Base-by-base conservation (phyloP, 140 eudicot genomes). In the Senecio squalidus region DNA sequence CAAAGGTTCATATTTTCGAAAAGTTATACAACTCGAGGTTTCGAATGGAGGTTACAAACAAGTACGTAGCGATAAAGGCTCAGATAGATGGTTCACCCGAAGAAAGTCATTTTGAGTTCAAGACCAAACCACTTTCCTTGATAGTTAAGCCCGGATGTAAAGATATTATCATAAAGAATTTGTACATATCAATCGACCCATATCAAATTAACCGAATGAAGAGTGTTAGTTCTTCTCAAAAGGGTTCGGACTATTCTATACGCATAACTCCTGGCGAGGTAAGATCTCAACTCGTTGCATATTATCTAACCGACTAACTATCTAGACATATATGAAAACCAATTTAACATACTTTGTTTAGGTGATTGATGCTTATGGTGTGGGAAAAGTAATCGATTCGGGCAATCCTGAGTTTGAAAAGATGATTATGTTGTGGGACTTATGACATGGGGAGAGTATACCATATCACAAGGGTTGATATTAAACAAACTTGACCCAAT, bases 181-280 rank as follows among this genome's bases (percentile, higher is more conserved):
- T 89, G 5, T 83, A 82, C 23, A 62, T 89, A n/a, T 89, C 93
- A 0, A 79, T 89, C 41, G 97, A 89, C 55, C 95, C 97, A 0
- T 85, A 82, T 63, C 93, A 85, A 21, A 9, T 89, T 15, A 89
- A 89, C 67, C 78, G 94, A n/a, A 85, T 89, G 95, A 89, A 89
- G 74, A 64, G 53, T n/a, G 17, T 23, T 7, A 82, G 85, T 60
- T 58, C 80, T 36, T 80, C 89, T 1, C 89, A 82, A 26, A 72
- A 66, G 7, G 50, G 82, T 17, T 53, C 76, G 1, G 50, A 9
- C 5, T 66, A 60, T 36, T 64, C 84, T 1, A 7, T 45, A 2
- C 60, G 26, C 21, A 54, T 89, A 6, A 5, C 16, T 41, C 87
- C 82, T 5, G 89, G 89, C 18, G 43, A 82, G 88, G 95, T 89